Evolutionary conservation across 257 asterid genomes (phyloP).

Genomic region (Ballota nigra): DNA sequence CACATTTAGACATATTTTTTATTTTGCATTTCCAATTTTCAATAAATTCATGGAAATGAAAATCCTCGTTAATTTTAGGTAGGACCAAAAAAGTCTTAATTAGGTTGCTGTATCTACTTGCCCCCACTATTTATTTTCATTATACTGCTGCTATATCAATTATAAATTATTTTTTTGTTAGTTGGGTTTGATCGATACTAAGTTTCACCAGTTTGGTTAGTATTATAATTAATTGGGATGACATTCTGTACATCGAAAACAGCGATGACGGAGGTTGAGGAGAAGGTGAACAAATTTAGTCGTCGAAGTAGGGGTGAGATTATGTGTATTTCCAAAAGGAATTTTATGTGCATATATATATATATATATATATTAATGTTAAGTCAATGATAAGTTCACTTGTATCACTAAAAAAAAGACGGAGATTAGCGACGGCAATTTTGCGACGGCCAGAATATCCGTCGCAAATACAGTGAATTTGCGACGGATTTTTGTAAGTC

Average conservation of each 20-base stretch:
- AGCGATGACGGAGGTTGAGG: background rate
- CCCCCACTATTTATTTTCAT: background rate
- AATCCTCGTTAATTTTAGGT: background rate
- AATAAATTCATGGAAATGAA: background rate
- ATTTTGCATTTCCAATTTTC: no score
- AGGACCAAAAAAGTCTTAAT: background rate
- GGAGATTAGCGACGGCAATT: no score
- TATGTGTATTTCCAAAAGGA: background rate
- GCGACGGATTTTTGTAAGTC: no score
- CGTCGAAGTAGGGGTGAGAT: background rate
- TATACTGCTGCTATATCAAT: no score
- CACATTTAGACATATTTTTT: no score
- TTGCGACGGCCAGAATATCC: no score
- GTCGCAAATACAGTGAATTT: no score
- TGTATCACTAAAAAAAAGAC: no score
- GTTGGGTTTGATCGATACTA: background rate
- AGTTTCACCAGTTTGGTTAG: background rate
- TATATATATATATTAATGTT: background rate
- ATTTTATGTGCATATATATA: background rate
- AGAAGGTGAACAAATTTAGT: background rate
- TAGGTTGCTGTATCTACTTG: background rate
- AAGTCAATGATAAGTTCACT: no score
- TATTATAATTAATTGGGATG: background rate
- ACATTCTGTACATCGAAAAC: background rate
- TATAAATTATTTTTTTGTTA: background rate